A percentile compares a stretch with the other conserved stretches of the same genome.
Evolutionary conservation across 108 stramenopile genomes (phyloP).

Genomic region (Skeletonema tropicum): DNA sequence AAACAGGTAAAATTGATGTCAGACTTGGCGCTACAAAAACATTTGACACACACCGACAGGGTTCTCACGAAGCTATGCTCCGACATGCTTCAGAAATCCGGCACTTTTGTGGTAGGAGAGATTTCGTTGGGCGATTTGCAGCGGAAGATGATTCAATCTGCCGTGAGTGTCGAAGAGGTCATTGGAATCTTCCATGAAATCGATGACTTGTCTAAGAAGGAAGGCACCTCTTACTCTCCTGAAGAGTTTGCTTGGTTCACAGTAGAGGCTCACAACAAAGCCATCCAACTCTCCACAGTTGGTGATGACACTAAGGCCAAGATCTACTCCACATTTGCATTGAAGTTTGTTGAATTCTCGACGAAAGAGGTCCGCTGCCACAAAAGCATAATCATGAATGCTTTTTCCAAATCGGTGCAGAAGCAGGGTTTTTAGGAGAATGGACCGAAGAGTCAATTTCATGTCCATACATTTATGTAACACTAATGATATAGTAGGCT

Average conservation of each 20-base stretch:
- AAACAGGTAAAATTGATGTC: slow-evolving; percentile 27
- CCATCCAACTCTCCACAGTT: slow-evolving; percentile 27
- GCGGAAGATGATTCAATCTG: slow-evolving; percentile 38
- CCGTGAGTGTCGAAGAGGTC: slow-evolving; percentile 28
- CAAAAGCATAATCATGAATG: not conserved
- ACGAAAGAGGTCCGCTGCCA: slow-evolving; percentile 28
- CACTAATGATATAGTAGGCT: too few species aligned
- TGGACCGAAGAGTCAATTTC: too few species aligned
- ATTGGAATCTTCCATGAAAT: slow-evolving; percentile 43
- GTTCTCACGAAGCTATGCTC: slow-evolving; percentile 15
- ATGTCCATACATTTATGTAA: too few species aligned
- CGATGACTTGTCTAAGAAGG: slow-evolving; percentile 26
- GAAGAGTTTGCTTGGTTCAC: slow-evolving; percentile 49
- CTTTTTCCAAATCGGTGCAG: not conserved
- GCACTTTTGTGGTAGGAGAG: slow-evolving; percentile 23
- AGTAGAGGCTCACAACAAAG: slow-evolving; percentile 46
- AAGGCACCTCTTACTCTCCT: slow-evolving; percentile 21
- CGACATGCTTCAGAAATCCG: slow-evolving; percentile 10
- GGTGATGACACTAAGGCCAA: slow-evolving; percentile 39
- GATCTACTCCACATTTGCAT: slow-evolving; percentile 19
- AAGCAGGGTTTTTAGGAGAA: not conserved
- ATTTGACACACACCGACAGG: slow-evolving; percentile 27
- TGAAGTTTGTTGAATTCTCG: slow-evolving; percentile 42
- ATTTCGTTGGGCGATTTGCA: slow-evolving; percentile 41
- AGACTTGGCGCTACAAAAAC: slow-evolving; percentile 24